Percentiles rank a stretch among this genome's conserved stretches.
phyloP scores from a whole-genome alignment of 1,284 basidiomycete genomes.

The Ceratobasidium papillatum region DNA sequence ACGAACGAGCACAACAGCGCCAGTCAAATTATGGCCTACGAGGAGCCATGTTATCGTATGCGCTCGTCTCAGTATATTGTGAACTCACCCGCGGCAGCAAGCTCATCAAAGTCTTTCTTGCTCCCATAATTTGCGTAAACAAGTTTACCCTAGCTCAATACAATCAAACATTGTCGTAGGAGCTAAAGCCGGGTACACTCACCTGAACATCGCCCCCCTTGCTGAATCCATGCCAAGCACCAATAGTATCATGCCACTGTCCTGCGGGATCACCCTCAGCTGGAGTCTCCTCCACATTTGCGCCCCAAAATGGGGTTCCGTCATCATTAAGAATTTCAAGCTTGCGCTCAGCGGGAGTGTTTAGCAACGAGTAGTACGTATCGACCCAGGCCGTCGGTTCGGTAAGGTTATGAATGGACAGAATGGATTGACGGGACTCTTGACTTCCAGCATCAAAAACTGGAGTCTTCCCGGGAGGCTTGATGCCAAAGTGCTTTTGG shows the following conservation, averaged over 20 bases:
- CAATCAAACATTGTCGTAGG: constrained; percentile 3
- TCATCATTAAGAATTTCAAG: constrained; percentile 67
- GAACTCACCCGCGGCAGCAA: constrained; percentile 57
- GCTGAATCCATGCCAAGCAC: constrained; percentile 77
- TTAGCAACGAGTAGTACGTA: constrained; percentile 83
- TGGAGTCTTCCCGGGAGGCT: constrained; percentile 56
- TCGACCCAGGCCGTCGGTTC: constrained; percentile 79
- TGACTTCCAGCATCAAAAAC: constrained; percentile 71
- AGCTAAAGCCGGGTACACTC: background rate
- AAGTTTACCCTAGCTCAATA: constrained; percentile 60
- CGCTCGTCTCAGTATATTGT: background rate
- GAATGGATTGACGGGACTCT: constrained; percentile 70
- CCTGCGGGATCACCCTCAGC: constrained; percentile 69
- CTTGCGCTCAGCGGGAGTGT: constrained; percentile 71
- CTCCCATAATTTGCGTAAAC: constrained; percentile 86
- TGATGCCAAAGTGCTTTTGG: constrained; percentile 67
- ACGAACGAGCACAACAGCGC: constrained; percentile 83
- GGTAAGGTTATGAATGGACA: constrained; percentile 57
- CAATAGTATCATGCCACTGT: constrained; percentile 64
- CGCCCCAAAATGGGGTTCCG: constrained; percentile 70
- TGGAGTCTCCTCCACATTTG: constrained; percentile 73
- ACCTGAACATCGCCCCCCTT: constrained; percentile 65
- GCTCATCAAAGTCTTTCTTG: constrained; percentile 77
- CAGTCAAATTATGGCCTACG: constrained; percentile 75
- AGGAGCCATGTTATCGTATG: background rate